These are phyloP conservation scores for Aspergillus diversus DNA, from an alignment of 495 filamentous ascomycete genomes.

Conservation along the genomic window DNA sequence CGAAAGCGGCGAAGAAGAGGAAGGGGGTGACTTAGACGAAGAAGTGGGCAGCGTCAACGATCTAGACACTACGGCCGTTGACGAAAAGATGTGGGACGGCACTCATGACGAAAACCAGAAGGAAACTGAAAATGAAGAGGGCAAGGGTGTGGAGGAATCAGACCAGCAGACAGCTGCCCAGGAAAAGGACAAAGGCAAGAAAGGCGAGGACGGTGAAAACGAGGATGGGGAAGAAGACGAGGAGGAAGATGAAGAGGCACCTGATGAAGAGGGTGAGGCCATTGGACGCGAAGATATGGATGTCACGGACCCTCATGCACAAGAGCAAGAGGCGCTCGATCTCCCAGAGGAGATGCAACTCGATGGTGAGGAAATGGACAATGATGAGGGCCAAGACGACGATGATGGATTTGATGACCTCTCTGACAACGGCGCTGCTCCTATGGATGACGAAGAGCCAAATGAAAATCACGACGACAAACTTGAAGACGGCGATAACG, in stretches of 20 bases:
- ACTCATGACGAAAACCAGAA: conserved; percentile 76
- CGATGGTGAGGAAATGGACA: conserved; percentile 65
- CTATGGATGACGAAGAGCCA: conserved; percentile 46
- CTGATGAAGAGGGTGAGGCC: conserved; percentile 64
- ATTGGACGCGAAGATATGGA: conserved; percentile 63
- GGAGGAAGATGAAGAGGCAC: conserved; percentile 58
- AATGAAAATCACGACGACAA: conserved; percentile 32
- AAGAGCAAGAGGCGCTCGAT: conserved; percentile 70
- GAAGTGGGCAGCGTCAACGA: conserved; percentile 89
- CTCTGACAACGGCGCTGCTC: conserved; percentile 68
- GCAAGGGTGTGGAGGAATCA: conserved; percentile 63
- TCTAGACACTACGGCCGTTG: conserved; percentile 82
- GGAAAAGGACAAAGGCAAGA: conserved; percentile 58
- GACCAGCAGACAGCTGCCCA: conserved; percentile 67
- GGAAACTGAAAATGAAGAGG: conserved; percentile 76
- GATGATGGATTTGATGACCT: conserved; percentile 72
- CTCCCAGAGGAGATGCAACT: conserved; percentile 72
- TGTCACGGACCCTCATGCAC: conserved; percentile 69
- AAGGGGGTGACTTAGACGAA: conserved; percentile 76
- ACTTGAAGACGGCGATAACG: conserved; percentile 38
- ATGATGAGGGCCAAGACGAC: conserved; percentile 61
- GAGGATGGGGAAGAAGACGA: conserved; percentile 59
- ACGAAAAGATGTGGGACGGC: conserved; percentile 98
- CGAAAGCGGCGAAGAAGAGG: conserved; percentile 53
- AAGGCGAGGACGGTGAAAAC: conserved; percentile 51